Evolutionary conservation across 1,284 basidiomycete species (phyloP), one percentile per base, ranked within the genome.

Genomic region (Rugosomyces carneus): DNA sequence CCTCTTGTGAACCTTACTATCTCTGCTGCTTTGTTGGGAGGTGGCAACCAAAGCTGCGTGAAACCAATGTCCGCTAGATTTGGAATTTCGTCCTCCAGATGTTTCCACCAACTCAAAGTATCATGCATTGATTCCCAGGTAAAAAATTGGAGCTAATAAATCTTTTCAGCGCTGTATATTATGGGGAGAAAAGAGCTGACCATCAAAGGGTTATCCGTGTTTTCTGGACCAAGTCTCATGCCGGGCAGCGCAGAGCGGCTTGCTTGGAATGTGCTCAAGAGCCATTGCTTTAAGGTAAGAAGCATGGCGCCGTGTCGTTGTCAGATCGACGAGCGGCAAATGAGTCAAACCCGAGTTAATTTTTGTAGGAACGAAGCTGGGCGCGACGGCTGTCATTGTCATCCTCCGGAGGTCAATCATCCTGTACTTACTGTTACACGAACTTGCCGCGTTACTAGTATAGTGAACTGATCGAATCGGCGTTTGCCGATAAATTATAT

Each of bases 1-100:
- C 5, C 19, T 10, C 8, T 37, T 37, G 16, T 8, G 37, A 19
- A 34, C 18, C 62, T 56, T 50, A 84, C 85, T 60, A 71, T 72
- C 44, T 64, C 62, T 60, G 77, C 81, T 15, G 81, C 86, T 60
- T 89, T 90, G 58, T 84, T 82, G 10, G 84, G 81, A 4, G 86
- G 87, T 31, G 80, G 90, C 50, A 76, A 72, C 93, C 86, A 89
- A 5, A 81, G 72, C 59, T 87, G 85, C 0, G 93, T 94, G 57
- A 95, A 79, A 19, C 93, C 94, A 57, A 93, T 76, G 26, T 78
- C 71, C 6, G 78, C 78, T 18, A 97, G 75, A 27, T 65, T 67
- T 20, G 87, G 80, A 13, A 86, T 69, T 58, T 93, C 83, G 7
- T 61, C 59, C 57, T 86, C 80, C 40, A 94, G 78, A 66, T 90